Percentiles rank a stretch among this genome's conserved stretches.
These are phyloP conservation scores for Gigaspora rosea DNA, from an alignment of 192 early-diverging fungal species.

Conservation along the genomic window DNA sequence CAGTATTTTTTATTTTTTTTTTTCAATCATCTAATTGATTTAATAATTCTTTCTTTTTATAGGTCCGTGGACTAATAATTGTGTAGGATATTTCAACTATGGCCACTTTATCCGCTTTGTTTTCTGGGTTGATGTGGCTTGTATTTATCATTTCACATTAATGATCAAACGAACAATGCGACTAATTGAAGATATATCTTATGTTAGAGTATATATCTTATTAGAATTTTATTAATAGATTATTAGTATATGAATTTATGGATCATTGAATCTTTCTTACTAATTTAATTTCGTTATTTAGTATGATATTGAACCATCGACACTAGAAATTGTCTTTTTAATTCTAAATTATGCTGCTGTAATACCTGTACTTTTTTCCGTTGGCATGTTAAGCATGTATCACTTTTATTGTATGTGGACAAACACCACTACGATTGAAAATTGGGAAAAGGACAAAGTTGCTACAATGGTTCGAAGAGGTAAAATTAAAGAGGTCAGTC, in stretches of 20 bases:
- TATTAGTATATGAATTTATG: not conserved
- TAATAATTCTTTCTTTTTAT: not conserved
- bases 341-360: constrained; percentile 74
- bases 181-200: constrained; percentile 39
- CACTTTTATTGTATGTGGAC: constrained; percentile 70
- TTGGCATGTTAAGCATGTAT: constrained; percentile 67
- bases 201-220: constrained; percentile 30
- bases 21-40: not conserved
- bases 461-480: constrained; percentile 60
- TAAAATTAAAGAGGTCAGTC: constrained; percentile 56
- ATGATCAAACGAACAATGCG: constrained; percentile 55
- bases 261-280: not conserved
- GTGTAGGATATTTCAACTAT: constrained; percentile 76
- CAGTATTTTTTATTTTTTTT: not conserved
- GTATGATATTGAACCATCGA: constrained; percentile 49
- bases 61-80: constrained; percentile 86
- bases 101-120: constrained; percentile 82
- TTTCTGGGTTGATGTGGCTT: constrained; percentile 61
- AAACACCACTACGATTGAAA: constrained; percentile 87
- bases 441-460: constrained; percentile 72
- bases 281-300: not conserved
- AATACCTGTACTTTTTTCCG: constrained; percentile 67
- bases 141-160: constrained; percentile 57
- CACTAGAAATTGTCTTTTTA: constrained; percentile 68
- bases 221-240: not conserved